These are phyloP conservation scores for Trametes versicolor DNA, from an alignment of 1,284 basidiomycete genomes.

Conservation along the genomic window DNA sequence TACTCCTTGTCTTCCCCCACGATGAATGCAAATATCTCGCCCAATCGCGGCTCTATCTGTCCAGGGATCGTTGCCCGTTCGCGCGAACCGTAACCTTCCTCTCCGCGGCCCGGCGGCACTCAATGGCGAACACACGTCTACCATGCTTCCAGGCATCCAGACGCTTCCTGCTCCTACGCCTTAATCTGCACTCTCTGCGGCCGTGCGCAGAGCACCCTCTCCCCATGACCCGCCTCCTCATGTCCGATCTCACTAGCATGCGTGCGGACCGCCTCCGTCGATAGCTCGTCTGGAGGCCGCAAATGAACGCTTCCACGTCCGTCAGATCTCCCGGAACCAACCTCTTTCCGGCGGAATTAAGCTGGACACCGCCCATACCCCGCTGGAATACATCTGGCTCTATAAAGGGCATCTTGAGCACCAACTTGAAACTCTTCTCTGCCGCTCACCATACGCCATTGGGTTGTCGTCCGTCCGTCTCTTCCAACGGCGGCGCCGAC, in stretches of 20 bases:
- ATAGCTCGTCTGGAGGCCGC: conserved; percentile 9
- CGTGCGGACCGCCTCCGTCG: conserved; percentile 16
- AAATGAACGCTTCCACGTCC: conserved; percentile 14
- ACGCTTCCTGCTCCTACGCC: conserved; percentile 27
- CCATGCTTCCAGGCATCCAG: conserved; percentile 32
- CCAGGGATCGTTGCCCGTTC: conserved; percentile 23
- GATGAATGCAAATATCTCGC: conserved; percentile 19
- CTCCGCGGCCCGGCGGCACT: conserved; percentile 30
- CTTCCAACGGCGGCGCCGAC: conserved; percentile 7
- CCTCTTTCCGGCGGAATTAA: conserved; percentile 23
- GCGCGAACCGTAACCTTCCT: conserved; percentile 29
- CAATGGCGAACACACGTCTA: conserved; percentile 30
- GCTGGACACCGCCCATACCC: conserved; percentile 18
- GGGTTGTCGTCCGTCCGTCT: conserved; percentile 7
- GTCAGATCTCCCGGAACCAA: conserved; percentile 10
- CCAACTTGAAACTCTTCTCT: conserved; percentile 16
- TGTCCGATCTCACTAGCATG: conserved; percentile 27
- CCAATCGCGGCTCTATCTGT: conserved; percentile 30
- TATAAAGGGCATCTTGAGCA: conserved; percentile 5
- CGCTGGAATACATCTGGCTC: conserved; percentile 13
- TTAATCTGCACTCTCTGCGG: conserved; percentile 27
- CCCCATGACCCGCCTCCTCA: conserved; percentile 32
- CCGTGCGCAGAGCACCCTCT: conserved; percentile 18
- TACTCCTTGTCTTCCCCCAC: conserved; percentile 24
- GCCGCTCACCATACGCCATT: neutral